These are phyloP conservation scores for Clonostachys byssicola DNA, from an alignment of 2,329 filamentous ascomycete genomes.

Conservation along the genomic window DNA sequence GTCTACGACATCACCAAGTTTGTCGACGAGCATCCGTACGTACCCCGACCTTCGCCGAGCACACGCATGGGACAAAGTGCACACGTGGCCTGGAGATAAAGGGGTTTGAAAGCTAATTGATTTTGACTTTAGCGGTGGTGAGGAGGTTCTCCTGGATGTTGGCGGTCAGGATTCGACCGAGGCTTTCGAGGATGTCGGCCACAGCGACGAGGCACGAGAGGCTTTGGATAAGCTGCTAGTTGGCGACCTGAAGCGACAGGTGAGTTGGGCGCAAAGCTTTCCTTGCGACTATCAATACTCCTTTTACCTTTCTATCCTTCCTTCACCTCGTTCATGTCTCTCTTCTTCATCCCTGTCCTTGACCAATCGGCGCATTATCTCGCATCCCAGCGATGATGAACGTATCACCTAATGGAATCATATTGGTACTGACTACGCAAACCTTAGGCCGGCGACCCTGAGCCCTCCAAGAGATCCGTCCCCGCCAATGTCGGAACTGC, in stretches of 20 bases:
- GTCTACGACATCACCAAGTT: conserved; percentile 89
- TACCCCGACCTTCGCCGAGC: conserved; percentile 11
- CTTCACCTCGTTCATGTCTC: neutral
- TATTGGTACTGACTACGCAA: neutral
- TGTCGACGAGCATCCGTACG: conserved; percentile 92
- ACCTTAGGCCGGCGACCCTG: conserved; percentile 69
- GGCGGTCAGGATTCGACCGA: conserved; percentile 94
- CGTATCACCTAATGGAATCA: too few species aligned
- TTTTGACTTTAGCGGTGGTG: conserved; percentile 69
- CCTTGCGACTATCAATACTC: neutral
- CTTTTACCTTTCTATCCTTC: neutral
- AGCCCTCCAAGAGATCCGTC: conserved; percentile 53
- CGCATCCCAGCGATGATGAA: neutral
- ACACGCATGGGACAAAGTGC: neutral
- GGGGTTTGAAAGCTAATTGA: neutral
- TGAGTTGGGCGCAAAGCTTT: conserved; percentile 35
- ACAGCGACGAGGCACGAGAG: conserved; percentile 97
- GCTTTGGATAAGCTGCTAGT: conserved; percentile 76
- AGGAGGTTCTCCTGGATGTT: conserved; percentile 96
- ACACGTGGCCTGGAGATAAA: neutral
- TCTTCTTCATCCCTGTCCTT: neutral
- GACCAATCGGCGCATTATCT: neutral
- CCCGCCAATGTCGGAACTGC: conserved; percentile 41
- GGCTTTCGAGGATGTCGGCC: conserved; percentile 98
- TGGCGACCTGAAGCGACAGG: conserved; percentile 75